phyloP scores from a whole-genome alignment of 306 rosid species.

The Alnus glutinosa region DNA sequence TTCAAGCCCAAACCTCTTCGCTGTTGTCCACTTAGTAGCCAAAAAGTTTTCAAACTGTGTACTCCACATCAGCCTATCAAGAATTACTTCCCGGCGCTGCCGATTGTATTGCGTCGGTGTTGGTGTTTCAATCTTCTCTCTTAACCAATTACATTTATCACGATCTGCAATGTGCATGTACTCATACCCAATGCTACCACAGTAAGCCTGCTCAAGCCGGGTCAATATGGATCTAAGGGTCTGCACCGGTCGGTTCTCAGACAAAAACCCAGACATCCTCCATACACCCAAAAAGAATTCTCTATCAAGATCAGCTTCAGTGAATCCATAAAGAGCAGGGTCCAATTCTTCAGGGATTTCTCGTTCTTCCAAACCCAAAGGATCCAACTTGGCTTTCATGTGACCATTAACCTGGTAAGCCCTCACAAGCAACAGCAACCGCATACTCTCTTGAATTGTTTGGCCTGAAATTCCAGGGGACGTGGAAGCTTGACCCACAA shows the following conservation, averaged over 20 bases:
- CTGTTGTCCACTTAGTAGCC: slow-evolving; percentile 93
- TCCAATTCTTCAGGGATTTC: slow-evolving; percentile 75
- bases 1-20: slow-evolving; percentile 95
- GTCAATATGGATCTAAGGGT: slow-evolving; percentile 91
- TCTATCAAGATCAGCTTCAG: slow-evolving; percentile 95
- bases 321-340: slow-evolving; percentile 83
- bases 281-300: slow-evolving; percentile 97
- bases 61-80: slow-evolving; percentile 94
- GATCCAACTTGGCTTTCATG: slow-evolving; percentile 88
- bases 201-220: slow-evolving; percentile 93
- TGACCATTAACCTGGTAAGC: slow-evolving; percentile 97
- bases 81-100: slow-evolving; percentile 84
- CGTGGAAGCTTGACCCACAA: slow-evolving; percentile 83
- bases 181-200: slow-evolving; percentile 92
- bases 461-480: slow-evolving; percentile 96
- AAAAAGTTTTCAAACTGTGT: slow-evolving; percentile 86
- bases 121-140: slow-evolving; percentile 92
- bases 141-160: slow-evolving; percentile 83
- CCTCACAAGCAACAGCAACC: slow-evolving; percentile 80
- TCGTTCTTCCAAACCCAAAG: slow-evolving; percentile 68
- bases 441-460: slow-evolving; percentile 98
- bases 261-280: slow-evolving; percentile 94
- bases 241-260: slow-evolving; percentile 93
- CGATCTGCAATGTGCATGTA: slow-evolving; percentile 96
- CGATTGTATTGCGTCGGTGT: slow-evolving; percentile 57